These are phyloP conservation scores for Solanum bulbocastanum DNA, from an alignment of 257 asterid genomes.

Conservation along the genomic window DNA sequence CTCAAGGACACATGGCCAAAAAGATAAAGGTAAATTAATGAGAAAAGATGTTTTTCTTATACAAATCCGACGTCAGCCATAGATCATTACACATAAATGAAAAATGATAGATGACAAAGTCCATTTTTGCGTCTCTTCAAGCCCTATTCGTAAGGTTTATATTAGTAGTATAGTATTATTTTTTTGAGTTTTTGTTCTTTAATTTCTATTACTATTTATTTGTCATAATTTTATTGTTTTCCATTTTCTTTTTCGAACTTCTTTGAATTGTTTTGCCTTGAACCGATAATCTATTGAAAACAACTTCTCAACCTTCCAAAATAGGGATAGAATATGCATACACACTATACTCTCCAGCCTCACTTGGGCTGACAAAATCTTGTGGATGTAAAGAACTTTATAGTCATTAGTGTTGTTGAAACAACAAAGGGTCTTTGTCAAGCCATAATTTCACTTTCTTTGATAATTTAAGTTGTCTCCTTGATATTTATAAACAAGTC, in stretches of 20 bases:
- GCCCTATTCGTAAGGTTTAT: background rate
- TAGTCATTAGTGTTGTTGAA: background rate
- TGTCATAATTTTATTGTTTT: too few species aligned
- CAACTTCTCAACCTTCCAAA: background rate
- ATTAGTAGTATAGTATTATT: too few species aligned
- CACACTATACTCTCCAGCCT: background rate
- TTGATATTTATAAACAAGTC: background rate
- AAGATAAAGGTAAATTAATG: background rate
- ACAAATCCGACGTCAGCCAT: background rate
- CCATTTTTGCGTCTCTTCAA: background rate
- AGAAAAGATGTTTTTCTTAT: background rate
- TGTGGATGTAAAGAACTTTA: background rate
- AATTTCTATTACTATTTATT: too few species aligned
- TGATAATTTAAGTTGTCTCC: background rate
- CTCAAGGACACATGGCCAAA: background rate
- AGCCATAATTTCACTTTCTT: background rate
- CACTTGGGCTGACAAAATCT: background rate
- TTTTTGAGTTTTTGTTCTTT: too few species aligned
- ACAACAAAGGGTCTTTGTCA: background rate
- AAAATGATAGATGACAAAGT: background rate
- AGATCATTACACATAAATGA: background rate
- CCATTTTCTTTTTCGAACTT: too few species aligned
- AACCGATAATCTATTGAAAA: background rate
- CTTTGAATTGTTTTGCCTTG: too few species aligned
- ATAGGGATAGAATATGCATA: background rate